Percentiles rank a stretch among this genome's conserved stretches.
phyloP scores from a whole-genome alignment of 352 stramenopile species.

The Pythium chondricola region DNA sequence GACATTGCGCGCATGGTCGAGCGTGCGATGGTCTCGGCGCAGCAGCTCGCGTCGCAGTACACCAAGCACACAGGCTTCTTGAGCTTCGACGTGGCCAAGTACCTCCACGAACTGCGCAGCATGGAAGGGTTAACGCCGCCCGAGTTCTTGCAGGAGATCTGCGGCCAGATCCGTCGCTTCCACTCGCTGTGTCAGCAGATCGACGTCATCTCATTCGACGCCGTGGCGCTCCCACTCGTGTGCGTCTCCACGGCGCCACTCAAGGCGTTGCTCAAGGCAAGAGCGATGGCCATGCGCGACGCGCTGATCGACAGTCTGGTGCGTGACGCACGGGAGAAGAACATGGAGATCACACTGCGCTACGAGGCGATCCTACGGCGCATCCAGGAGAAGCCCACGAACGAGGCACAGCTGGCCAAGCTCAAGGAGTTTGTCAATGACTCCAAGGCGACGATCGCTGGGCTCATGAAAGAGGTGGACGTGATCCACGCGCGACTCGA shows the following conservation, averaged over 20 bases:
- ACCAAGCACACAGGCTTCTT: conserved; percentile 80
- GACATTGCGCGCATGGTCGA: conserved; percentile 52
- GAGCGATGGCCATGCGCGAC: conserved; percentile 67
- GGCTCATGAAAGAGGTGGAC: conserved; percentile 71
- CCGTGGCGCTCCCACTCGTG: conserved; percentile 71
- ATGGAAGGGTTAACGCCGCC: conserved; percentile 10
- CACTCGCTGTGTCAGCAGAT: conserved; percentile 59
- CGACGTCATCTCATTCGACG: conserved; percentile 65
- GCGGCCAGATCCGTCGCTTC: conserved; percentile 67
- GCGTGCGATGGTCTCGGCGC: conserved; percentile 55
- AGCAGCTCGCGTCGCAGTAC: conserved; percentile 66
- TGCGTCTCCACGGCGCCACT: conserved; percentile 60
- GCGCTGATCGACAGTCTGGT: conserved; percentile 81
- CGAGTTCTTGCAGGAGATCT: conserved; percentile 44
- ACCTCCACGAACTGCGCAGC: conserved; percentile 57
- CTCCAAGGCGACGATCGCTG: conserved; percentile 71
- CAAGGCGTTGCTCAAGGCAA: conserved; percentile 63
- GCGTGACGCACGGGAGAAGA: conserved; percentile 66
- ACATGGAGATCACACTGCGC: conserved; percentile 81
- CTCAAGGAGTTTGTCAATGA: conserved; percentile 86
- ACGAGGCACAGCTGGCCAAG: conserved; percentile 88
- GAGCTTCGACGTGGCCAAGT: conserved; percentile 69
- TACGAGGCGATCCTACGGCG: conserved; percentile 87
- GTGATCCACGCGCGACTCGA: conserved; percentile 68
- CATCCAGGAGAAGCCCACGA: conserved; percentile 89